Evolutionary conservation across 108 stramenopile species (phyloP).

Genomic region (Cyclostephanos invisitatus): DNA sequence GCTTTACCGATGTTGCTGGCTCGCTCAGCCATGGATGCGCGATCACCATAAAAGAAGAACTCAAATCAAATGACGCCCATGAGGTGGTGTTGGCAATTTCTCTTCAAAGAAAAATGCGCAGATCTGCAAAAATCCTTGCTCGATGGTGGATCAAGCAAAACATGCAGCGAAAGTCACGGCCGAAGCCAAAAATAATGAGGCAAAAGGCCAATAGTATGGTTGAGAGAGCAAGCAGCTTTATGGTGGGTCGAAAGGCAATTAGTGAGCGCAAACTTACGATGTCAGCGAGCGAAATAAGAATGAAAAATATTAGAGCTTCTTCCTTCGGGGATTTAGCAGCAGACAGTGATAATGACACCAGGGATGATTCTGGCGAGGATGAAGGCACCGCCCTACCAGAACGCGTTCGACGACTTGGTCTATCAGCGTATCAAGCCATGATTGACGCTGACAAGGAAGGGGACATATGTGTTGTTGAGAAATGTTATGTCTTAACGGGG

Average conservation of each 20-base stretch:
- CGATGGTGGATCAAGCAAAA: conserved; percentile 36
- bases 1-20: conserved; percentile 52
- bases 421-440: conserved; percentile 48
- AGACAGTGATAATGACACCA: conserved; percentile 11
- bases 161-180: neutral
- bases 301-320: conserved; percentile 8
- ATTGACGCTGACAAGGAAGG: conserved; percentile 38
- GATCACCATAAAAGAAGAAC: conserved; percentile 44
- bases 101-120: conserved; percentile 38
- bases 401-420: conserved; percentile 31
- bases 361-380: conserved; percentile 25
- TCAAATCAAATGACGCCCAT: conserved; percentile 22
- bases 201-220: conserved; percentile 12
- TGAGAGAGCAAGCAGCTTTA: conserved; percentile 11
- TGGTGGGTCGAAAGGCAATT: conserved; percentile 12
- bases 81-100: conserved; percentile 13
- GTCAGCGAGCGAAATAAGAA: neutral
- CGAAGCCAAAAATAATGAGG: neutral
- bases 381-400: conserved; percentile 13
- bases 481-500: conserved; percentile 53
- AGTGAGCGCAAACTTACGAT: conserved; percentile 8
- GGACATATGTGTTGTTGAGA: conserved; percentile 53
- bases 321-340: conserved; percentile 32
- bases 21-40: conserved; percentile 52
- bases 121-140: conserved; percentile 23